These are phyloP conservation scores for Psidium guajava DNA, from an alignment of 345 rosid species.

Conservation along the genomic window DNA sequence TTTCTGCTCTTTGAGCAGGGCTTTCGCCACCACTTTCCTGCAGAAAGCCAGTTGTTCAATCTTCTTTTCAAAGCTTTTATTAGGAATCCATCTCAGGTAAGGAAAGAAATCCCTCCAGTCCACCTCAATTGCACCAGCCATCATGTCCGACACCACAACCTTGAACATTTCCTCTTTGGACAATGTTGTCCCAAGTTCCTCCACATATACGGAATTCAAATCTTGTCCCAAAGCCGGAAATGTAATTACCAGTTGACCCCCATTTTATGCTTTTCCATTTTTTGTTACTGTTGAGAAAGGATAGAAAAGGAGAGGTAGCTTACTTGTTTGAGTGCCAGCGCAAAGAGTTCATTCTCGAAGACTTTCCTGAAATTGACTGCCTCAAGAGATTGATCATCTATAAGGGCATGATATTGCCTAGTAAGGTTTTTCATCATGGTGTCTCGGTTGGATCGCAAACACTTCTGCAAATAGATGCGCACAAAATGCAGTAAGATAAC, in stretches of 20 bases:
- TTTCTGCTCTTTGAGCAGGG: conserved; percentile 39
- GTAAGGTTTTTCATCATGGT: conserved; percentile 40
- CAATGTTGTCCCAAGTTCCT: conserved; percentile 49
- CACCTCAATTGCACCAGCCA: conserved; percentile 77
- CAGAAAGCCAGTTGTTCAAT: conserved; percentile 30
- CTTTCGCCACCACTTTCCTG: conserved; percentile 58
- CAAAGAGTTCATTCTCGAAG: conserved; percentile 69
- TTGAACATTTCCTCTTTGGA: conserved; percentile 44
- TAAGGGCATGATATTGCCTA: conserved; percentile 25
- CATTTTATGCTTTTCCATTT: not conserved
- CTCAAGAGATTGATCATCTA: conserved; percentile 17
- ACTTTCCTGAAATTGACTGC: conserved; percentile 63
- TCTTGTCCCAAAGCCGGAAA: conserved; percentile 59
- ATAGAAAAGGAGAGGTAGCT: conserved; percentile 3
- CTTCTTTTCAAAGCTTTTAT: conserved; percentile 34
- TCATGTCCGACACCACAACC: conserved; percentile 52
- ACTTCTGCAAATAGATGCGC: conserved; percentile 27
- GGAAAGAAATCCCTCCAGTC: conserved; percentile 99
- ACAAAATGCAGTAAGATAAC: not conserved
- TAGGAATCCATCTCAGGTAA: conserved; percentile 73
- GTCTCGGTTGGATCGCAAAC: conserved; percentile 46
- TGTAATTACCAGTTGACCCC: not conserved
- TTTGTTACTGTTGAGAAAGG: not conserved
- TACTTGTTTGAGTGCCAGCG: conserved; percentile 59
- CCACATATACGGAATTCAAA: conserved; percentile 47